These are phyloP conservation scores for Priceomyces medius DNA, from an alignment of 805 yeast species.

Conservation along the genomic window DNA sequence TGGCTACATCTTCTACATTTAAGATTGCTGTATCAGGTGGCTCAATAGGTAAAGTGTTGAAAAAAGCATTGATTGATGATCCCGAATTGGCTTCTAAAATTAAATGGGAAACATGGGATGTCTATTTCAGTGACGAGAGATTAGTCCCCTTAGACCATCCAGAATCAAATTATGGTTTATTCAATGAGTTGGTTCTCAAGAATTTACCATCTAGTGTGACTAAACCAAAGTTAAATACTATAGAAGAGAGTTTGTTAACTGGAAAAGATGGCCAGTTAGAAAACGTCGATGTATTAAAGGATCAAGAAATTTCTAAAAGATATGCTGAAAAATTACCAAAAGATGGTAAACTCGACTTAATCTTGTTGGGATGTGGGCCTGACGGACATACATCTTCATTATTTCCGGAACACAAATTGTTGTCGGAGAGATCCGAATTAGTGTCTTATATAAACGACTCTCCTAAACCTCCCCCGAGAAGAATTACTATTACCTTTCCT, in stretches of 20 bases:
- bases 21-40: conserved; percentile 90
- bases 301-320: conserved; percentile 52
- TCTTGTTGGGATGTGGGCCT: conserved; percentile 89
- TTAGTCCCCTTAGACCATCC: conserved; percentile 76
- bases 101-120: conserved; percentile 73
- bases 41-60: conserved; percentile 73
- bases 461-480: conserved; percentile 92
- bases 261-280: conserved; percentile 44
- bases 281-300: conserved; percentile 48
- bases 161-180: conserved; percentile 84
- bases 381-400: conserved; percentile 95
- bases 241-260: conserved; percentile 60
- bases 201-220: conserved; percentile 38
- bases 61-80: conserved; percentile 65
- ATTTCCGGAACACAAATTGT: conserved; percentile 78
- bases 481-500: conserved; percentile 86
- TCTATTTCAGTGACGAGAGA: conserved; percentile 89
- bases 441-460: conserved; percentile 75
- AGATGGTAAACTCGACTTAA: conserved; percentile 52
- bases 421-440: conserved; percentile 49
- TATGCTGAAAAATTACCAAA: conserved; percentile 61
- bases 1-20: conserved; percentile 49
- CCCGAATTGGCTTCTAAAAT: conserved; percentile 41
- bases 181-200: conserved; percentile 61
- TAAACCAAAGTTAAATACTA: conserved; percentile 64